A percentile compares a stretch with the other conserved stretches of the same genome.
phyloP scores from a whole-genome alignment of 495 filamentous ascomycete genomes.

The Lichenothelia convexa region DNA sequence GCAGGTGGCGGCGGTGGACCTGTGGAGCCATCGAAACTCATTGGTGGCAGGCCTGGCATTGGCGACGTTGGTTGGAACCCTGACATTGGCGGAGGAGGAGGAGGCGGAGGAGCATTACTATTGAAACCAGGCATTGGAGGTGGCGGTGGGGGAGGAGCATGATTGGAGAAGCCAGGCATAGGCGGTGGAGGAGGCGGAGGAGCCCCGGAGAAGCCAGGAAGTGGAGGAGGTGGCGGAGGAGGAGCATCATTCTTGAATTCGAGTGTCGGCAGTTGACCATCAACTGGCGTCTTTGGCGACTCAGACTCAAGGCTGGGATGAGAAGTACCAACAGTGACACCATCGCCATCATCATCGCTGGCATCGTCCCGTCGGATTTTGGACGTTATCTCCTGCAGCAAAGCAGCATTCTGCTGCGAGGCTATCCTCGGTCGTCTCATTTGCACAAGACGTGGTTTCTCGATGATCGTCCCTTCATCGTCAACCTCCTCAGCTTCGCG shows the following conservation, averaged over 20 bases:
- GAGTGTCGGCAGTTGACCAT: too few species aligned
- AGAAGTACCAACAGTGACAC: conserved; percentile 57
- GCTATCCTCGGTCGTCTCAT: conserved; percentile 54
- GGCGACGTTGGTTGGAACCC: conserved; percentile 26
- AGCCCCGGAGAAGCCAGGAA: conserved; percentile 18
- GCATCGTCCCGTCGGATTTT: conserved; percentile 58
- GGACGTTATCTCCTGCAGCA: conserved; percentile 63
- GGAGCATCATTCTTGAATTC: conserved; percentile 26
- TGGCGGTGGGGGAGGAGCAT: conserved; percentile 21
- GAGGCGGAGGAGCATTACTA: conserved; percentile 28
- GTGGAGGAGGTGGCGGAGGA: conserved; percentile 27
- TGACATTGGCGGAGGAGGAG: conserved; percentile 31
- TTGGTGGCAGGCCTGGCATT: conserved; percentile 28
- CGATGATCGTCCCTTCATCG: conserved; percentile 22
- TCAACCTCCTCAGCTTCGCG: conserved; percentile 22
- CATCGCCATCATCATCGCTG: conserved; percentile 50
- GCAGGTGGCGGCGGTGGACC: conserved; percentile 12
- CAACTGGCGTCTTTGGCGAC: conserved; percentile 50
- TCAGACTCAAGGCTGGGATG: conserved; percentile 59
- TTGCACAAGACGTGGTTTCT: conserved; percentile 24
- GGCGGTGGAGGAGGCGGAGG: conserved; percentile 29
- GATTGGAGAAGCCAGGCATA: conserved; percentile 20
- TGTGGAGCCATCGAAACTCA: conserved; percentile 27
- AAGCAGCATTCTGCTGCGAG: conserved; percentile 49
- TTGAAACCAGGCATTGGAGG: conserved; percentile 23